phyloP scores from a whole-genome alignment of 2,329 filamentous ascomycete genomes.

The Penicillium sp. region DNA sequence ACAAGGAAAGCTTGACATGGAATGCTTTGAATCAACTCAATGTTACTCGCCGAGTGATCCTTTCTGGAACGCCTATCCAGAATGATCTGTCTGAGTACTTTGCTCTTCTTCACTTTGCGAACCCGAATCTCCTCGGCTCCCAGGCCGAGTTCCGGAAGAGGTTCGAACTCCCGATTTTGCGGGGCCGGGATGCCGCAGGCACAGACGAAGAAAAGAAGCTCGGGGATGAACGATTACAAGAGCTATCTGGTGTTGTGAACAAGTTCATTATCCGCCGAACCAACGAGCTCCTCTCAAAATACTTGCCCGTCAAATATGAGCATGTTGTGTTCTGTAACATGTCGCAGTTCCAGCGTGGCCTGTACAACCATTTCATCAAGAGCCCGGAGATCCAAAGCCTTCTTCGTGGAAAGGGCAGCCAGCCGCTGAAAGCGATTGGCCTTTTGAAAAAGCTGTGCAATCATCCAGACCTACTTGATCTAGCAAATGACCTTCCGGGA shows the following conservation, averaged over 20 bases:
- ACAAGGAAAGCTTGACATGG: constrained; percentile 94
- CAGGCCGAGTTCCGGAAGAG: constrained; percentile 89
- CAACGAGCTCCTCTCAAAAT: constrained; percentile 97
- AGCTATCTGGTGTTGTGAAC: constrained; percentile 83
- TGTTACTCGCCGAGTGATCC: constrained; percentile 84
- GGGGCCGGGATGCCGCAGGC: constrained; percentile 85
- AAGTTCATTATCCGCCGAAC: constrained; percentile 98
- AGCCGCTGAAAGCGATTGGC: constrained; percentile 93
- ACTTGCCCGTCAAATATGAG: constrained; percentile 96
- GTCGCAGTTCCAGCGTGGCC: constrained; percentile 83
- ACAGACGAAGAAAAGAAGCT: constrained; percentile 76
- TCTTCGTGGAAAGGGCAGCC: constrained; percentile 87
- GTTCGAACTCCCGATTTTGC: constrained; percentile 88
- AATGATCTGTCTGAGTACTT: constrained; percentile 99
- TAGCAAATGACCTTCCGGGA: constrained; percentile 80
- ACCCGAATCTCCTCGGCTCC: constrained; percentile 85
- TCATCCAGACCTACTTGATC: constrained; percentile 86
- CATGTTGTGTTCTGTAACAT: constrained; percentile 98
- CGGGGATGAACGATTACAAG: constrained; percentile 77
- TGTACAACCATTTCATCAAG: constrained; percentile 97
- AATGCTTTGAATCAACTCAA: constrained; percentile 86
- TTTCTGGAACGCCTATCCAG: constrained; percentile 96
- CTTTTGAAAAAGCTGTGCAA: constrained; percentile 98
- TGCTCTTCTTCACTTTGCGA: constrained; percentile 91
- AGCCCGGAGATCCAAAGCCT: constrained; percentile 92